Conservation (phyloP, 768 basidiomycete genomes). For the Candolleomyces eurysporus region DNA sequence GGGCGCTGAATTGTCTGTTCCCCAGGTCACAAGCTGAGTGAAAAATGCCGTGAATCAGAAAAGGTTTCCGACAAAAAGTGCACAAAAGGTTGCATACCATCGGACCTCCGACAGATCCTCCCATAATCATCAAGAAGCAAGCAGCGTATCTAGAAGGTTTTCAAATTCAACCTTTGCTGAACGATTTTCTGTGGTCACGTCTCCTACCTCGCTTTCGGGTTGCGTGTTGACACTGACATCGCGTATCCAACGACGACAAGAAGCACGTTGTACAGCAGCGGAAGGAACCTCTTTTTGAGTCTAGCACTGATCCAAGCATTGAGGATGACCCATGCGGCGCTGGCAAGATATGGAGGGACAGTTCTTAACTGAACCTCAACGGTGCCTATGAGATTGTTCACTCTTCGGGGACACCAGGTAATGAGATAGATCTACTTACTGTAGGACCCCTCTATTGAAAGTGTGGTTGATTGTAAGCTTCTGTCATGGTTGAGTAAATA, state of each 20-base stretch:
- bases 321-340: conserved; percentile 37
- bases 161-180: neutral
- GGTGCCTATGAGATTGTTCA: neutral
- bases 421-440: neutral
- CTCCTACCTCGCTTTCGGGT: conserved; percentile 25
- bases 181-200: neutral
- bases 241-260: conserved; percentile 41
- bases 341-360: conserved; percentile 43
- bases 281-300: conserved; percentile 30
- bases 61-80: neutral
- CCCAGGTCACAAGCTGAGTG: conserved; percentile 35
- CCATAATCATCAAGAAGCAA: conserved; percentile 36
- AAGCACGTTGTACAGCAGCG: conserved; percentile 31
- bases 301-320: conserved; percentile 33
- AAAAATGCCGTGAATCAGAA: neutral
- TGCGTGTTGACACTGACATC: conserved; percentile 32
- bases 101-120: conserved; percentile 30
- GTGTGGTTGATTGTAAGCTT: neutral
- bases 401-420: too few species aligned
- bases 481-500: neutral
- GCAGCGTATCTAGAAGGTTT: conserved; percentile 30
- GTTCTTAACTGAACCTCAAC: conserved; percentile 45
- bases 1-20: conserved; percentile 40
- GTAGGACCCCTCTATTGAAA: neutral
- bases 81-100: conserved; percentile 6